Evolutionary conservation across 164 flowering plant genomes (phyloP).

Genomic region (Houttuynia cordata): DNA sequence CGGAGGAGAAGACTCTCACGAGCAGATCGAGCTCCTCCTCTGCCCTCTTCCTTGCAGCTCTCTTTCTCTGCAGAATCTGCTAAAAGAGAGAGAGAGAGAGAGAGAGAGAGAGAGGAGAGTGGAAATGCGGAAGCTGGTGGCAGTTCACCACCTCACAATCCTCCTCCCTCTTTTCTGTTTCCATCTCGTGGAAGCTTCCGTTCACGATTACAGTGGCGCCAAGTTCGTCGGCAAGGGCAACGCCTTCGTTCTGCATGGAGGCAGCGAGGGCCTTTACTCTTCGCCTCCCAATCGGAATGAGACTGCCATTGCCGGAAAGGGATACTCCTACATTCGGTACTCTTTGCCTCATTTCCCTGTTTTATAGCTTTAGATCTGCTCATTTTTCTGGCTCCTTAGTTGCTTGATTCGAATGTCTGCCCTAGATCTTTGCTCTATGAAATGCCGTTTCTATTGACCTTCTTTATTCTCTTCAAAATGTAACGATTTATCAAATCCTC

Average conservation of each 20-base stretch:
- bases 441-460: not conserved
- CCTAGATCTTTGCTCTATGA: not conserved
- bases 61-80: too few relatives aligned
- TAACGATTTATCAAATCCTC: too few relatives aligned
- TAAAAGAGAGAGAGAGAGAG: too few relatives aligned
- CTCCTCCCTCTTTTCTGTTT: not conserved
- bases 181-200: conserved; percentile 27
- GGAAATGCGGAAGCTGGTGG: not conserved
- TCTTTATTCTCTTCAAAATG: not conserved
- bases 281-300: conserved; percentile 23
- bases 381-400: not conserved
- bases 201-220: conserved; percentile 53
- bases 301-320: conserved; percentile 12
- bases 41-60: too few relatives aligned
- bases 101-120: too few relatives aligned
- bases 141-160: not conserved
- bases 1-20: too few relatives aligned
- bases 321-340: conserved; percentile 67
- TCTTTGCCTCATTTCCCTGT: not conserved
- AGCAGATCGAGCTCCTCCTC: too few relatives aligned
- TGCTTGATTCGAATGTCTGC: not conserved
- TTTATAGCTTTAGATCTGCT: not conserved
- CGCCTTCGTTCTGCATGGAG: conserved; percentile 84
- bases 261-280: conserved; percentile 88
- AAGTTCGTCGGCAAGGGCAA: conserved; percentile 64